Conservation (phyloP, 2,329 filamentous ascomycete genomes). For the Cryphonectria parasitica region DNA sequence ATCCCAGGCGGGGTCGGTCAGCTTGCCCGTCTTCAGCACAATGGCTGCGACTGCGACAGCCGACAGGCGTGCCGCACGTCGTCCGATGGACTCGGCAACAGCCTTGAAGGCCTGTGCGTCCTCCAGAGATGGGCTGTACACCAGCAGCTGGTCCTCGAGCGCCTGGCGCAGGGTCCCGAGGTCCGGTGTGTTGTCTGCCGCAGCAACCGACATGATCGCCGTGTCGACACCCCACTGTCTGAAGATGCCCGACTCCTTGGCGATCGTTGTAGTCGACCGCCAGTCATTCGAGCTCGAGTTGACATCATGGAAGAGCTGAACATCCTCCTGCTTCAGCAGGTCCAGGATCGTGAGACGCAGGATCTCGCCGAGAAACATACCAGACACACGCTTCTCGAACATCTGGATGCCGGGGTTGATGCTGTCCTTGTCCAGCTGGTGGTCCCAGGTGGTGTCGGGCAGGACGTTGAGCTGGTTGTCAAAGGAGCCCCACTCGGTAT, state of each 20-base stretch:
- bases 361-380: conserved; percentile 98
- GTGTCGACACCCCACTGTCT: conserved; percentile 90
- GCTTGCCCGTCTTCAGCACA: conserved; percentile 76
- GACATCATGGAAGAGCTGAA: conserved; percentile 76
- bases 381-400: conserved; percentile 98
- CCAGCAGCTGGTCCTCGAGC: conserved; percentile 74
- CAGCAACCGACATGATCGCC: conserved; percentile 83
- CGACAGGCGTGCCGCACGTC: conserved; percentile 83
- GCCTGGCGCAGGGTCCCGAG: conserved; percentile 75
- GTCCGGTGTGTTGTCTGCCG: conserved; percentile 75
- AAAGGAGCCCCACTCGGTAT: conserved; percentile 98
- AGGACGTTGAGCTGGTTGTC: conserved; percentile 91
- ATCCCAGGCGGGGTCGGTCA: conserved; percentile 58
- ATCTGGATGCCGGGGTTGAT: conserved; percentile 95
- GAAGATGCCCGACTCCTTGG: conserved; percentile 68
- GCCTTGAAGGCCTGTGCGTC: conserved; percentile 88
- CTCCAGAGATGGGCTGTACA: conserved; percentile 76
- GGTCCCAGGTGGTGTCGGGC: conserved; percentile 83
- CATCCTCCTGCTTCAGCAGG: conserved; percentile 68
- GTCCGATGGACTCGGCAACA: conserved; percentile 81
- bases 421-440: conserved; percentile 74
- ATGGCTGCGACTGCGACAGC: conserved; percentile 87
- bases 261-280: conserved; percentile 71
- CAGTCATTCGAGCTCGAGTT: conserved; percentile 73
- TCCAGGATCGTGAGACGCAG: conserved; percentile 76